phyloP scores from a whole-genome alignment of 2,329 filamentous ascomycete species.

The Fusarium sp. region DNA sequence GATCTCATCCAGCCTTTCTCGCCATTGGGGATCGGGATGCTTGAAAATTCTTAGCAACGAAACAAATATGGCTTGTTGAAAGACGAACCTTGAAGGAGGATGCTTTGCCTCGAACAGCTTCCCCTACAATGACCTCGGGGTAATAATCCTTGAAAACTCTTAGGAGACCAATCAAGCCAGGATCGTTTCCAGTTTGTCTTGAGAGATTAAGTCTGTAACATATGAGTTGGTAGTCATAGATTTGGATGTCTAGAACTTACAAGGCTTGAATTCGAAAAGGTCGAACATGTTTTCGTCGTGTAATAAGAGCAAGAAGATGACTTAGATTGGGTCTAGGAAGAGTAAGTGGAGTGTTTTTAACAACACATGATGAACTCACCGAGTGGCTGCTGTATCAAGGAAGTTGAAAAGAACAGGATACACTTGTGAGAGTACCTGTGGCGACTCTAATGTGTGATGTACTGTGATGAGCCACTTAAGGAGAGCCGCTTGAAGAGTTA shows the following conservation, averaged over 20 bases:
- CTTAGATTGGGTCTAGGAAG: conserved; percentile 70
- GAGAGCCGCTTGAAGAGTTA: conserved; percentile 76
- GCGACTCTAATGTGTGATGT: conserved; percentile 76
- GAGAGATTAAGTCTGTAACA: conserved; percentile 65
- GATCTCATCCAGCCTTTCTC: conserved; percentile 73
- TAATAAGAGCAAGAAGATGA: conserved; percentile 83
- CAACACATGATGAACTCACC: conserved; percentile 59
- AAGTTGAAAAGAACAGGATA: conserved; percentile 85
- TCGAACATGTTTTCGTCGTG: conserved; percentile 83
- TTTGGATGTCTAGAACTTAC: conserved; percentile 56
- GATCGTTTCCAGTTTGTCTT: conserved; percentile 76
- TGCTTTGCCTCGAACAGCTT: conserved; percentile 70
- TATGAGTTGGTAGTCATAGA: conserved; percentile 12
- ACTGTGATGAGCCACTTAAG: conserved; percentile 84
- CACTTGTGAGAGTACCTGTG: conserved; percentile 72
- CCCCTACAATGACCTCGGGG: conserved; percentile 85
- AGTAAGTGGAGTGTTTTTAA: conserved; percentile 31
- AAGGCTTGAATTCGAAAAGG: conserved; percentile 85
- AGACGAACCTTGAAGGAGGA: conserved; percentile 69
- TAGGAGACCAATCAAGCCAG: conserved; percentile 78
- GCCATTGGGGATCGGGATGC: conserved; percentile 84
- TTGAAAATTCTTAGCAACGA: conserved; percentile 50
- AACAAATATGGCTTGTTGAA: background rate
- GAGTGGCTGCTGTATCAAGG: conserved; percentile 82
- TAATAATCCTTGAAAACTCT: conserved; percentile 93